phyloP scores from a whole-genome alignment of 805 yeast species.

The Sungouiozyma ichnusensis region DNA sequence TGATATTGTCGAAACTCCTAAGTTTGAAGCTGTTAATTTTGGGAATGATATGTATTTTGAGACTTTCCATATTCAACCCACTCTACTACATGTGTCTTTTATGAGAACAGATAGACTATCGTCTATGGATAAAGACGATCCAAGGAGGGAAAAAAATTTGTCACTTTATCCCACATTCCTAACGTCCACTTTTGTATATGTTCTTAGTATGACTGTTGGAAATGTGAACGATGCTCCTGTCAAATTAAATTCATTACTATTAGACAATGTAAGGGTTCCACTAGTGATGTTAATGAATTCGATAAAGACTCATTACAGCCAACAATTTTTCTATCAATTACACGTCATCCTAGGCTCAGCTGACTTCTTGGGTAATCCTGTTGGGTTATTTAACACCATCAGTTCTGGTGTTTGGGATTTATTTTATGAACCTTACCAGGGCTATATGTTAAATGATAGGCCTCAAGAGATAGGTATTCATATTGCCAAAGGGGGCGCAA shows the following conservation, averaged over 20 bases:
- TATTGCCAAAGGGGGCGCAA: constrained; percentile 88
- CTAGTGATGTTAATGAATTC: constrained; percentile 59
- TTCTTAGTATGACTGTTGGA: constrained; percentile 92
- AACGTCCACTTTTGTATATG: constrained; percentile 57
- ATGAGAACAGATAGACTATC: constrained; percentile 75
- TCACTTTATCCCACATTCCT: background rate
- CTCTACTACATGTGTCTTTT: constrained; percentile 79
- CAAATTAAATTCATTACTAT: constrained; percentile 69
- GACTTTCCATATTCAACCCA: constrained; percentile 84
- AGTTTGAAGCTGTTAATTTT: constrained; percentile 45
- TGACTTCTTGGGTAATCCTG: constrained; percentile 93
- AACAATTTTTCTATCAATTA: constrained; percentile 81
- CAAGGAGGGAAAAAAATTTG: constrained; percentile 37
- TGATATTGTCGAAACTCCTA: constrained; percentile 53
- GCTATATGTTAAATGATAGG: constrained; percentile 84
- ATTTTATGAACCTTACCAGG: constrained; percentile 95
- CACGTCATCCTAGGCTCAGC: constrained; percentile 94
- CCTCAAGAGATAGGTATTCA: constrained; percentile 96
- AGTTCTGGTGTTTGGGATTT: constrained; percentile 94
- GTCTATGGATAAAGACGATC: constrained; percentile 46
- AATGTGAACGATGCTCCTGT: constrained; percentile 96
- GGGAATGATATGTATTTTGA: constrained; percentile 83
- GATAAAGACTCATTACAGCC: constrained; percentile 77
- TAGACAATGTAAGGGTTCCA: constrained; percentile 86
- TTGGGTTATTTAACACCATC: constrained; percentile 85